Evolutionary conservation across 331 rosid genomes (phyloP).

Genomic region (Quercus phellos): DNA sequence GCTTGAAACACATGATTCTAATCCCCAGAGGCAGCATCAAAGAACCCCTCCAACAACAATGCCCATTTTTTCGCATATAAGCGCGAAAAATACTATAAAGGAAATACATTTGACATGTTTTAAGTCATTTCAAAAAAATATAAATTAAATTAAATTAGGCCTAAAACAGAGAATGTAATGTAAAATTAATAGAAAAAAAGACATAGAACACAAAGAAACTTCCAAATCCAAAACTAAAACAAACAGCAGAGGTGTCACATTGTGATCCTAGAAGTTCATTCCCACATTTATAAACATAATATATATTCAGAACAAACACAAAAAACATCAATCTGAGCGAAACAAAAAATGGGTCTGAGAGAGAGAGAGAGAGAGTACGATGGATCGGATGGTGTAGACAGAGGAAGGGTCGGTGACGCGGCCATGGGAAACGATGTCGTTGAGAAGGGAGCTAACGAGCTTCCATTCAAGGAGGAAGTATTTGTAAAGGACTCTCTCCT

Average conservation of each 20-base stretch:
- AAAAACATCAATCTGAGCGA: too few relatives aligned
- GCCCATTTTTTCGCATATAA: background rate
- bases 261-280: background rate
- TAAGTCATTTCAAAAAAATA: too few relatives aligned
- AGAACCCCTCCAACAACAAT: too few relatives aligned
- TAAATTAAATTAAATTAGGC: too few relatives aligned
- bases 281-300: background rate
- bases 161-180: too few relatives aligned
- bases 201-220: background rate
- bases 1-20: too few relatives aligned
- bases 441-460: conserved; percentile 61
- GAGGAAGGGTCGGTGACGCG: conserved; percentile 60
- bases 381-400: conserved; percentile 79
- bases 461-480: conserved; percentile 95
- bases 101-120: background rate
- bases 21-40: too few relatives aligned
- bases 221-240: background rate
- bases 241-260: background rate
- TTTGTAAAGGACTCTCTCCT: conserved; percentile 77
- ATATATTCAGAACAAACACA: background rate
- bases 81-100: background rate
- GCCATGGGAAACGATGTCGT: conserved; percentile 62
- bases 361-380: conserved; percentile 45
- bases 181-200: too few relatives aligned
- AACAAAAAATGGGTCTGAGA: background rate